Evolutionary conservation across 352 stramenopile species (phyloP), one percentile per base, ranked within the genome.

Genomic region (Globisporangium spiculum): DNA sequence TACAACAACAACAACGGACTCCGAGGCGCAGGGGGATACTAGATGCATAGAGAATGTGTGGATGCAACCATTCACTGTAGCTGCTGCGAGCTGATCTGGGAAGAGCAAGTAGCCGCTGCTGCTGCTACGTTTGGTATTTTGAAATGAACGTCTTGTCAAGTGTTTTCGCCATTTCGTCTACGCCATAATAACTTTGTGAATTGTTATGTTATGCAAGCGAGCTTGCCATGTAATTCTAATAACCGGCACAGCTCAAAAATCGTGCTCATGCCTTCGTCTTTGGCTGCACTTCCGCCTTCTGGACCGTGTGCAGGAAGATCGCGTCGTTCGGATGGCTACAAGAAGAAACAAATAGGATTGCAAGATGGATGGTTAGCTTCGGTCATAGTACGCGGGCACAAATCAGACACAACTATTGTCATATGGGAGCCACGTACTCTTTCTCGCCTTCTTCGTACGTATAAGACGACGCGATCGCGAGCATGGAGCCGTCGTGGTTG

Each of bases 381-480:
- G 50, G 9, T 20, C 18, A 50, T 16, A 22, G 14, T 44, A 56
- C 52, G 38, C 18, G 18, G 18, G 10, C 6, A 22, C 44, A 10
- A 2, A 50, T n/a, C 41, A 50, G 18, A 50, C n/a, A 24, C 18
- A 52, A 7, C 6, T 52, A 52, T 32, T 32, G 18, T 22, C 5
- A 22, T 20, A 52, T 12, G 12, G 10, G 44, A 48, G 4, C 2
- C 48, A 84, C 84, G 65, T 79, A 93, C 89, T 98, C 96, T 73
- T 97, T 97, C 69, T 99, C 96, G 32, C 97, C 97, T 73, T 99
- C 90, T 79, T 99, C 97, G 79, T 98, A 99, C 4, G 96, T 99
- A 83, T 99, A 99, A 30, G 91, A 98, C 58, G 89, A 84, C 0
- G 97, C 97, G 62, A 99, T 89, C 18, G 97, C 97, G 27, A 99